Base-by-base conservation (phyloP, 75 land plant genomes). In the Sequoia sempervirens region DNA sequence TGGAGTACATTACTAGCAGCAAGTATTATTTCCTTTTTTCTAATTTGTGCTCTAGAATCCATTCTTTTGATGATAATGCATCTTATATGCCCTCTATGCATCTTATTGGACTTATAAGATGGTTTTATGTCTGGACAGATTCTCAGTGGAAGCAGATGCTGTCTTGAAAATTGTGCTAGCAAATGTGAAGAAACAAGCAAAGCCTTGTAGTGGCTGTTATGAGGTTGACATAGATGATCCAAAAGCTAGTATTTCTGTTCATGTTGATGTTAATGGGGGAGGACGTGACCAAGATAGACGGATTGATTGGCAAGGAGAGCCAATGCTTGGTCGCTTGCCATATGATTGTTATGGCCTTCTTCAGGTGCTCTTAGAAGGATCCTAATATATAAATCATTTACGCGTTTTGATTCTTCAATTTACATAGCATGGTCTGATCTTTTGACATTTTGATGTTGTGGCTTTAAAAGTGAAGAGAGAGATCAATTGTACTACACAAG, bases 241-340 rank as follows among this genome's bases (percentile, higher is more conserved):
- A 50, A 36, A 56, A 34, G 82, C 75, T 43, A 50, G 78, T 72
- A 23, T 83, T 30, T 86, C 89, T 68, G 43, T 74, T 64, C 89
- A 88, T 81, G 81, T 84, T 30, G 34, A 47, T 76, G 50, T 75
- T 37, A 76, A 78, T 28, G 81, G 30, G 20, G 34, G 81, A 75
- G 37, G 79, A 47, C 82, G 82, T 75, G 82, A 88, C 50, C 64
- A 61, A 38, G 89, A 88, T 72, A 40, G 43, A n/a, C 89, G 89
- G 26, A 70, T 87, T 75, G 89, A 88, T 82, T 88, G 89, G 89
- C 89, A 86, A 50, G 87, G 80, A 68, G 87, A 88, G 87, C 87
- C 88, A 30, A 88, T 88, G 89, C 69, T 86, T 78, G 88, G 89
- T 18, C 87, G 89, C 20, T 83, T 88, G 32, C 89, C 89, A 30